Percentiles rank a stretch among this genome's conserved stretches.
Conservation (phyloP, 1,139 yeast genomes). For the Arxiozyma slooffiae region DNA sequence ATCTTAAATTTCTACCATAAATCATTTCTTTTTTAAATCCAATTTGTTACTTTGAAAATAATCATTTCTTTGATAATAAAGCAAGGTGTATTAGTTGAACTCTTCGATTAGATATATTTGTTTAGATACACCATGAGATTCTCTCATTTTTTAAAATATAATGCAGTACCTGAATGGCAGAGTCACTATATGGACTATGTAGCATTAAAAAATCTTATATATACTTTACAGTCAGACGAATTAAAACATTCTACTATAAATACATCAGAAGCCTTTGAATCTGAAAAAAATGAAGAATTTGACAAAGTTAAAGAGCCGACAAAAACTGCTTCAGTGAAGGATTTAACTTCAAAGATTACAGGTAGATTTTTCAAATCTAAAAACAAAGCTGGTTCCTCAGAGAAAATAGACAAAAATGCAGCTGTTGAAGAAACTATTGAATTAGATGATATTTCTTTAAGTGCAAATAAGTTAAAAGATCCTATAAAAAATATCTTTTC, state of each 20-base stretch:
- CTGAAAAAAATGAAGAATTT: constrained; percentile 7
- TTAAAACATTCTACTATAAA: constrained; percentile 29
- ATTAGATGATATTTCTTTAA: constrained; percentile 13
- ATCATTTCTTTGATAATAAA: no score
- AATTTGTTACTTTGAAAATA: no score
- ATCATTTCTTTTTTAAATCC: no score
- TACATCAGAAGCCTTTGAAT: not conserved
- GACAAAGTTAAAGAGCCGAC: constrained; percentile 2
- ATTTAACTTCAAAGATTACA: constrained; percentile 13
- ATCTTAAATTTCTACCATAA: not conserved
- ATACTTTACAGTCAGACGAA: constrained; percentile 51
- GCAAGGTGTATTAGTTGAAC: no score
- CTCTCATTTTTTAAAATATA: constrained; percentile 61
- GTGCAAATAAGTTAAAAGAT: not conserved
- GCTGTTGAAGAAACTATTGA: constrained; percentile 27
- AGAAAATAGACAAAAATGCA: constrained; percentile 8
- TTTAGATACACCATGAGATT: constrained; percentile 43
- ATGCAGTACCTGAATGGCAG: constrained; percentile 73
- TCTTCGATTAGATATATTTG: no score
- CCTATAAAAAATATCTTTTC: not conserved
- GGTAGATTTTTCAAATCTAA: constrained; percentile 23
- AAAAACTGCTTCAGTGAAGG: not conserved
- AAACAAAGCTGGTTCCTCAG: not conserved
- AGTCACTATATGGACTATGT: constrained; percentile 59
- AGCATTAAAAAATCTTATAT: constrained; percentile 51